phyloP scores from a whole-genome alignment of 2,329 filamentous ascomycete genomes.

The Exophiala xenobiotica region DNA sequence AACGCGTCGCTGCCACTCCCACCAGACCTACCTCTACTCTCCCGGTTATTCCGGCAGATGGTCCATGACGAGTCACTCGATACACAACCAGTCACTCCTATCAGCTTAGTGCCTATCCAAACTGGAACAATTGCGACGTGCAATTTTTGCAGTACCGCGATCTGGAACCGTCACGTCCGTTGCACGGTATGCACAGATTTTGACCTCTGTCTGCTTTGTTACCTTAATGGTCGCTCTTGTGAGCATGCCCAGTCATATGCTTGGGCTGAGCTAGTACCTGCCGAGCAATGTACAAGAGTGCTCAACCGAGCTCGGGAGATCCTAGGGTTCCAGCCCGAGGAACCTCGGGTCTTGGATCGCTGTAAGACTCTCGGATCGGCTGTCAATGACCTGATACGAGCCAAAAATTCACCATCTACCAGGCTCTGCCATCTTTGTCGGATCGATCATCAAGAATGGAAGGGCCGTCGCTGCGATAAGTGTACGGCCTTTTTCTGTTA shows the following conservation, averaged over 20 bases:
- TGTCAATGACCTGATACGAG: conserved; percentile 35
- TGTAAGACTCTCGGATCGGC: conserved; percentile 33
- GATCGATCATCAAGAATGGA: conserved; percentile 38
- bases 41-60: conserved; percentile 35
- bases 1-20: conserved; percentile 25
- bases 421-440: conserved; percentile 39
- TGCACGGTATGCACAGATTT: conserved; percentile 39
- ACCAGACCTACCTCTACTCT: conserved; percentile 33
- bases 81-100: conserved; percentile 25
- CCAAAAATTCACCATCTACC: conserved; percentile 28
- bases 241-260: conserved; percentile 37
- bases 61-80: conserved; percentile 36
- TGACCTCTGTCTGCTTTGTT: conserved; percentile 39
- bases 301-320: conserved; percentile 31
- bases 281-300: conserved; percentile 33
- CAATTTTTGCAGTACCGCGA: conserved; percentile 40
- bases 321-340: conserved; percentile 31
- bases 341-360: conserved; percentile 29
- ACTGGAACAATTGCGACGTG: conserved; percentile 38
- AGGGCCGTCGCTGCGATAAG: conserved; percentile 36
- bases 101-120: conserved; percentile 35
- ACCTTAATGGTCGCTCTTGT: conserved; percentile 38
- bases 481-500: conserved; percentile 40
- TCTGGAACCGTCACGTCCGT: conserved; percentile 41
- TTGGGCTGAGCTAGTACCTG: conserved; percentile 37